Conservation (phyloP, 371 early-diverging fungal species). For the Apophysomyces ossiformis region DNA sequence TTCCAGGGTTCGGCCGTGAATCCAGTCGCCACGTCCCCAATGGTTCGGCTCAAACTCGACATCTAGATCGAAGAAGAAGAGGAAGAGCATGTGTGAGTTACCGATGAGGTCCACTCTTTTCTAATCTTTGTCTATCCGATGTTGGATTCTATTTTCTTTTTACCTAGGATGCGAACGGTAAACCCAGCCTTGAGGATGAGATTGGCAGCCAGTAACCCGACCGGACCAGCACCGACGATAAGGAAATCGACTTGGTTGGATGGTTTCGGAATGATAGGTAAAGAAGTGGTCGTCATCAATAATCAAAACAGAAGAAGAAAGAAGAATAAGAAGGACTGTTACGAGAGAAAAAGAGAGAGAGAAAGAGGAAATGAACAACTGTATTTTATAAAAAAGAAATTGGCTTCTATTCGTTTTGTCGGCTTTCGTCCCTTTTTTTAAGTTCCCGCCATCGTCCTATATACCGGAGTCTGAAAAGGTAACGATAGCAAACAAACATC, state of each 20-base stretch:
- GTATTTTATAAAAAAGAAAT: no score
- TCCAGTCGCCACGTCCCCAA: conserved; percentile 57
- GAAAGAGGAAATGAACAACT: no score
- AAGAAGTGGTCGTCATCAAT: not conserved
- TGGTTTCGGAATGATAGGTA: conserved; percentile 17
- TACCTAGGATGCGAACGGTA: conserved; percentile 46
- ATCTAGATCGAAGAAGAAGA: conserved; percentile 18
- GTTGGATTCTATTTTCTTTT: not conserved
- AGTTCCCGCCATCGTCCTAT: no score
- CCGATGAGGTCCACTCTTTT: no score
- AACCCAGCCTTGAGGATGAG: conserved; percentile 43
- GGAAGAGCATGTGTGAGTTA: not conserved
- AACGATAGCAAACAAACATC: no score
- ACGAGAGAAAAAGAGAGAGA: no score
- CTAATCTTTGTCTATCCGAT: no score
- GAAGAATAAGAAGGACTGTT: not conserved
- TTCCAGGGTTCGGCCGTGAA: conserved; percentile 51
- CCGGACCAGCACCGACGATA: conserved; percentile 55
- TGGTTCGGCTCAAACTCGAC: conserved; percentile 51
- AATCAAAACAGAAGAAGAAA: conserved; percentile 17
- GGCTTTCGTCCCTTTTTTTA: no score
- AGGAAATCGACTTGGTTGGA: conserved; percentile 39
- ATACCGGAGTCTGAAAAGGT: no score
- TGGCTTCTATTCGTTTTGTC: no score
- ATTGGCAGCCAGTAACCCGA: conserved; percentile 47